Percentiles rank a stretch among this genome's conserved stretches.
Conservation (phyloP, 1,284 basidiomycete species). For the Tilletia caries region DNA sequence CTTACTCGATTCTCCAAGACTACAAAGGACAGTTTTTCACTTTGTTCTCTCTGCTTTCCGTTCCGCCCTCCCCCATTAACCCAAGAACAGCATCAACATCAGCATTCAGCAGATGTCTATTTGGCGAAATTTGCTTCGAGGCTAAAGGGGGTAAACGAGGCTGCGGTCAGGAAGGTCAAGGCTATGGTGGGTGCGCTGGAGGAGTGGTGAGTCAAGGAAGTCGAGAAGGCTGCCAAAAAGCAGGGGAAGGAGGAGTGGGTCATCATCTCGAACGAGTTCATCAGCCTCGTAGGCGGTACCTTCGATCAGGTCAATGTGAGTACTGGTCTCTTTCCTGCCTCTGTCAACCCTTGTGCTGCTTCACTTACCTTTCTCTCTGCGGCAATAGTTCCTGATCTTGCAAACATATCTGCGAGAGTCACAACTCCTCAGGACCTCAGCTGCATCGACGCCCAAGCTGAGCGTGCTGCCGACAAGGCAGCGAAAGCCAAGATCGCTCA, state of each 20-base stretch:
- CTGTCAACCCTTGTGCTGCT: background rate
- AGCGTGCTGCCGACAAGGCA: constrained; percentile 54
- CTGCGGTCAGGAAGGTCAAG: background rate
- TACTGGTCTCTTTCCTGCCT: background rate
- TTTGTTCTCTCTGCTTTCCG: no score
- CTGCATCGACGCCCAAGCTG: constrained; percentile 23
- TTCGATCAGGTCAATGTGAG: constrained; percentile 68
- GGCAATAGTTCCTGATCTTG: constrained; percentile 64
- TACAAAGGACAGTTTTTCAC: no score
- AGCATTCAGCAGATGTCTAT: no score
- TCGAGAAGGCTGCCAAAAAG: background rate
- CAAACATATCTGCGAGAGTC: constrained; percentile 78
- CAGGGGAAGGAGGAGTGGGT: constrained; percentile 58
- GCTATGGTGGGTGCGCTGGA: background rate
- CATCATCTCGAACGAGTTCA: constrained; percentile 64
- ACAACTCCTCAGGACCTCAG: constrained; percentile 64
- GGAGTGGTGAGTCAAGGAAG: background rate
- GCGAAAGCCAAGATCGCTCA: constrained; percentile 38
- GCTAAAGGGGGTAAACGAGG: constrained; percentile 69
- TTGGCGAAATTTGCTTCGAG: constrained; percentile 72
- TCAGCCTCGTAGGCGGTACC: constrained; percentile 68
- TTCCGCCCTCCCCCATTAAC: no score
- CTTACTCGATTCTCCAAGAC: no score
- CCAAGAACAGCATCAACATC: no score
- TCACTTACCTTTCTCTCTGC: constrained; percentile 12